These are phyloP conservation scores for Scolecobasidium constrictum DNA, from an alignment of 2,329 filamentous ascomycete species.

Conservation along the genomic window DNA sequence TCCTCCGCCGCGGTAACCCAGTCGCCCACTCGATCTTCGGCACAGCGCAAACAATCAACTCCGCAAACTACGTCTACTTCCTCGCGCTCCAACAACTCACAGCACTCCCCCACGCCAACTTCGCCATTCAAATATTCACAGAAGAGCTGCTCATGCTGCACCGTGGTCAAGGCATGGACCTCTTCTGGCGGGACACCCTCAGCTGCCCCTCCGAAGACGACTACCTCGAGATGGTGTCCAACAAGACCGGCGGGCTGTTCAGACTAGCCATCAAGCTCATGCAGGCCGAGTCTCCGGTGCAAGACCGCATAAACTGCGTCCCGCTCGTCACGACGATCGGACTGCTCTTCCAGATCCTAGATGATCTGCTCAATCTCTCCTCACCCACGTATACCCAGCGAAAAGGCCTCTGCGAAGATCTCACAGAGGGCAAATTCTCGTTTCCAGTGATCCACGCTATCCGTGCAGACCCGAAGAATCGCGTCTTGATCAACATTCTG, in stretches of 20 bases:
- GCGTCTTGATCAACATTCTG: constrained; percentile 82
- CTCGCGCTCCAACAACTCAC: constrained; percentile 64
- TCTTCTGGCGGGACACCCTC: constrained; percentile 79
- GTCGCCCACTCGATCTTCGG: constrained; percentile 81
- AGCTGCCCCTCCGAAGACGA: constrained; percentile 79
- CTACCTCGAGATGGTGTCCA: constrained; percentile 88
- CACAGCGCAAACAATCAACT: constrained; percentile 80
- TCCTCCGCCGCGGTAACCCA: constrained; percentile 66
- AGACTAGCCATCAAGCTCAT: constrained; percentile 77
- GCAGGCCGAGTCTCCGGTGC: constrained; percentile 56
- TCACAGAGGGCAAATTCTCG: constrained; percentile 95
- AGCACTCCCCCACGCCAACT: constrained; percentile 49
- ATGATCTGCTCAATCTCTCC: constrained; percentile 84
- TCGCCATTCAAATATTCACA: constrained; percentile 59
- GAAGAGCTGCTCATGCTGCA: constrained; percentile 80
- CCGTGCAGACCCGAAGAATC: constrained; percentile 59
- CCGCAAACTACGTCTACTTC: constrained; percentile 84
- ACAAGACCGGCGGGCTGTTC: constrained; percentile 85
- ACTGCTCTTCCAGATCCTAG: constrained; percentile 80
- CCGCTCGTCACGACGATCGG: constrained; percentile 78
- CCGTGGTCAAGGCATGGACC: constrained; percentile 79
- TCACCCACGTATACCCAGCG: constrained; percentile 59
- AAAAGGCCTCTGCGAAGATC: constrained; percentile 89
- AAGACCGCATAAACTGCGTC: constrained; percentile 51
- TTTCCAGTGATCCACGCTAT: constrained; percentile 95